Percentiles rank a stretch among this genome's conserved stretches.
Evolutionary conservation across 306 rosid genomes (phyloP).

Genomic region (Castanopsis chinensis): DNA sequence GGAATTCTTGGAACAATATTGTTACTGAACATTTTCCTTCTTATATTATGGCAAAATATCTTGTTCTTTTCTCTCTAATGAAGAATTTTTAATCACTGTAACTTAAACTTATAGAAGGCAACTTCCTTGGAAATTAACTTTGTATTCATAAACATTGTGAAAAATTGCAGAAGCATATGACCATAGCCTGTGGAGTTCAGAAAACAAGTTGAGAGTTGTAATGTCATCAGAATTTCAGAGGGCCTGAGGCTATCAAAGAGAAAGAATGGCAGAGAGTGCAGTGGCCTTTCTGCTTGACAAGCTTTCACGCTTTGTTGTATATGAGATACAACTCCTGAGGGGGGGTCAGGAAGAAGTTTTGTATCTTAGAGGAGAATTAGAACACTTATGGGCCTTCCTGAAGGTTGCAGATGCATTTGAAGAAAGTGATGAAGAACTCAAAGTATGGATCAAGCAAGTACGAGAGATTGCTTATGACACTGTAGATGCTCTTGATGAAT

Average conservation of each 20-base stretch:
- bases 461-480: slow-evolving; percentile 36
- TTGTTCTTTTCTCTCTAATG: too few species aligned
- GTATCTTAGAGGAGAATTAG: slow-evolving; percentile 20
- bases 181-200: background rate
- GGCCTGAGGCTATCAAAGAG: background rate
- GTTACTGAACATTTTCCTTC: too few species aligned
- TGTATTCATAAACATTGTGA: too few species aligned
- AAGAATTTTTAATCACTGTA: too few species aligned
- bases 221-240: background rate
- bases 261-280: slow-evolving; percentile 28
- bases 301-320: slow-evolving; percentile 7
- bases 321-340: background rate
- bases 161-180: background rate
- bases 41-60: too few species aligned
- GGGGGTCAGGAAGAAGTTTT: slow-evolving; percentile 31
- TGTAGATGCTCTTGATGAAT: slow-evolving; percentile 36
- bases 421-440: slow-evolving; percentile 34
- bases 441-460: slow-evolving; percentile 35
- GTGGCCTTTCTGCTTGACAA: slow-evolving; percentile 21
- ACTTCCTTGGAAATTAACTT: too few species aligned
- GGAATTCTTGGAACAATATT: too few species aligned
- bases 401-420: slow-evolving; percentile 29
- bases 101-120: too few species aligned
- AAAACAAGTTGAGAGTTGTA: background rate
- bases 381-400: slow-evolving; percentile 27